phyloP scores from a whole-genome alignment of 441 rosid species.

The Brassica balearica region DNA sequence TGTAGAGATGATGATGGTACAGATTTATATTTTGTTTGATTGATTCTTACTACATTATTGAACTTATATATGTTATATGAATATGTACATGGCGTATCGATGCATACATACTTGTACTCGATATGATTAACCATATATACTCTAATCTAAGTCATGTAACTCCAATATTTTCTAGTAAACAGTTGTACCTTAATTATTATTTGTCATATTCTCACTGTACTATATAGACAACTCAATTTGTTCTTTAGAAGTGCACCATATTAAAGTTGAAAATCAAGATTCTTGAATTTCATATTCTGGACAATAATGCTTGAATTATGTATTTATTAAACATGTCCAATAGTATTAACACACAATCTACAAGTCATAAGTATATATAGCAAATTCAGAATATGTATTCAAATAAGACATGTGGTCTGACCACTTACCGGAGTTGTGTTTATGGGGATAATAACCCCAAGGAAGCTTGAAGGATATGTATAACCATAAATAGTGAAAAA shows the following conservation, averaged over 20 bases:
- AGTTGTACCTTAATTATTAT: background rate
- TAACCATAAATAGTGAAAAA: slow-evolving; percentile 7
- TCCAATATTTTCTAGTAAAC: slow-evolving; percentile 18
- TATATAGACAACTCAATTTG: background rate
- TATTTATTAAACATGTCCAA: background rate
- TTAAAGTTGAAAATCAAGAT: background rate
- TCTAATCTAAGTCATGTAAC: slow-evolving; percentile 36
- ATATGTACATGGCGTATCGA: background rate
- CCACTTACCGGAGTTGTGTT: slow-evolving; percentile 9
- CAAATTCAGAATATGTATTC: background rate
- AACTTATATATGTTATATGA: slow-evolving; percentile 39
- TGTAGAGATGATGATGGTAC: slow-evolving; percentile 40
- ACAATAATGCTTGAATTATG: background rate
- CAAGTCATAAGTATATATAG: background rate
- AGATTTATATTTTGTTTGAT: slow-evolving; percentile 40
- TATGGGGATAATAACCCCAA: slow-evolving; percentile 3
- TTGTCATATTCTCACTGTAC: background rate
- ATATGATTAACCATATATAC: slow-evolving; percentile 38
- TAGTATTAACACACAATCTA: background rate
- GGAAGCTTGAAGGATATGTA: slow-evolving; percentile 3
- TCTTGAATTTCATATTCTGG: background rate
- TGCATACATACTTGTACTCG: slow-evolving; percentile 35
- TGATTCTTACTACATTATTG: slow-evolving; percentile 46
- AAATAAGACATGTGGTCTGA: background rate
- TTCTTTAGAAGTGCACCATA: background rate